phyloP scores from a whole-genome alignment of 1,284 basidiomycete genomes.

The Cutaneotrichosporon sp. region DNA sequence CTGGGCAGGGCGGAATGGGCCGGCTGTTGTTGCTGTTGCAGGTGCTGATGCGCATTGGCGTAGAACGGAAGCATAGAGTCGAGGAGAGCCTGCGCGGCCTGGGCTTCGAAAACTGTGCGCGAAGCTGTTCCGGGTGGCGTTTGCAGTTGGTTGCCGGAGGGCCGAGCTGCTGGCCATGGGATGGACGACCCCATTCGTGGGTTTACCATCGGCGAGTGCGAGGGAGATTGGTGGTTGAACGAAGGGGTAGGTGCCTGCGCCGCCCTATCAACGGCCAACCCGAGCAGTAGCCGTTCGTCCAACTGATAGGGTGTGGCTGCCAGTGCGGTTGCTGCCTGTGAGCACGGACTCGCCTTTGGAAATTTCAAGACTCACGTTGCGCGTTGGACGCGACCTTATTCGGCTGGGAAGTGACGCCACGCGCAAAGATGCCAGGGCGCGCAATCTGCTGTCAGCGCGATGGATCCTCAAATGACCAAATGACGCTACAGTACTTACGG shows the following conservation, averaged over 20 bases:
- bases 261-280: background rate
- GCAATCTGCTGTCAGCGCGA: slow-evolving; percentile 1
- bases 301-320: background rate
- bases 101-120: background rate
- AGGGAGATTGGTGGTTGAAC: background rate
- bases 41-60: background rate
- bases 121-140: background rate
- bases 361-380: background rate
- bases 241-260: background rate
- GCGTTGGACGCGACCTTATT: slow-evolving; percentile 1
- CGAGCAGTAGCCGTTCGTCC: slow-evolving; percentile 6
- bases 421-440: slow-evolving; percentile 14
- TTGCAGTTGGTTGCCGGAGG: background rate
- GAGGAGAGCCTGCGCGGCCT: background rate
- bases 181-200: background rate
- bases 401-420: slow-evolving; percentile 14
- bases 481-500: too few species aligned
- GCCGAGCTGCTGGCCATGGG: background rate
- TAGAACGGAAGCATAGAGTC: slow-evolving; percentile 2
- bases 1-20: background rate
- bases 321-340: background rate
- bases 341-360: background rate
- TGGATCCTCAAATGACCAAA: background rate
- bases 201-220: background rate
- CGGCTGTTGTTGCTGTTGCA: background rate